A percentile compares a stretch with the other conserved stretches of the same genome.
Evolutionary conservation across 306 rosid genomes (phyloP).

Genomic region (Oxytropis ochrocephala): DNA sequence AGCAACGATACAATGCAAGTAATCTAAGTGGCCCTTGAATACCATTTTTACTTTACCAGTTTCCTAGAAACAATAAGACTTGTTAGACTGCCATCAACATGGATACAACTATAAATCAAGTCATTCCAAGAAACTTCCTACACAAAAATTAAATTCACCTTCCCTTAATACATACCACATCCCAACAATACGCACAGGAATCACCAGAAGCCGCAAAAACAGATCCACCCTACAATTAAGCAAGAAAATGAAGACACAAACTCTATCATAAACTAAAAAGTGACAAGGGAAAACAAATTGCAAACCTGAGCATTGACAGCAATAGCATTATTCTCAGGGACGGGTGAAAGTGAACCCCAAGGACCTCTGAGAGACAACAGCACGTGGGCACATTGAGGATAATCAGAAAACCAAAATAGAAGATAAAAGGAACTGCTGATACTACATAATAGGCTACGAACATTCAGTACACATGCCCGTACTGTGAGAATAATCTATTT

Average conservation of each 20-base stretch:
- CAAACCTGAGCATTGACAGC: slow-evolving; percentile 63
- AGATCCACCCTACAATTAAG: slow-evolving; percentile 61
- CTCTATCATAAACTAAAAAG: slow-evolving; percentile 9
- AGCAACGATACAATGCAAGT: slow-evolving; percentile 81
- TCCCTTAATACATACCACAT: slow-evolving; percentile 74
- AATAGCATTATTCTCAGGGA: slow-evolving; percentile 94
- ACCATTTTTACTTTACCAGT: slow-evolving; percentile 65
- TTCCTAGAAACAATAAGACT: slow-evolving; percentile 45
- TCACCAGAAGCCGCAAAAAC: slow-evolving; percentile 85
- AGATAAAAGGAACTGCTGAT: slow-evolving; percentile 2
- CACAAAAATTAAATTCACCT: slow-evolving; percentile 37
- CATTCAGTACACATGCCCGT: neutral
- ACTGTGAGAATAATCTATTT: neutral
- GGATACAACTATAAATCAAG: slow-evolving; percentile 8
- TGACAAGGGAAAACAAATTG: neutral
- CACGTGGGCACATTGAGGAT: neutral
- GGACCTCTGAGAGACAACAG: slow-evolving; percentile 73
- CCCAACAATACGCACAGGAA: slow-evolving; percentile 96
- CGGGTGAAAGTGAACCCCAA: slow-evolving; percentile 95
- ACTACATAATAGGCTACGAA: slow-evolving; percentile 7
- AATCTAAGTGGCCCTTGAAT: slow-evolving; percentile 83
- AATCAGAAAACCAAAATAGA: slow-evolving; percentile 6
- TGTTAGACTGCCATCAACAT: slow-evolving; percentile 7
- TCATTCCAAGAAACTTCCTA: neutral
- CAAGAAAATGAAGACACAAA: slow-evolving; percentile 13